phyloP scores from a whole-genome alignment of 768 basidiomycete genomes.

The Phallus indusiatus region DNA sequence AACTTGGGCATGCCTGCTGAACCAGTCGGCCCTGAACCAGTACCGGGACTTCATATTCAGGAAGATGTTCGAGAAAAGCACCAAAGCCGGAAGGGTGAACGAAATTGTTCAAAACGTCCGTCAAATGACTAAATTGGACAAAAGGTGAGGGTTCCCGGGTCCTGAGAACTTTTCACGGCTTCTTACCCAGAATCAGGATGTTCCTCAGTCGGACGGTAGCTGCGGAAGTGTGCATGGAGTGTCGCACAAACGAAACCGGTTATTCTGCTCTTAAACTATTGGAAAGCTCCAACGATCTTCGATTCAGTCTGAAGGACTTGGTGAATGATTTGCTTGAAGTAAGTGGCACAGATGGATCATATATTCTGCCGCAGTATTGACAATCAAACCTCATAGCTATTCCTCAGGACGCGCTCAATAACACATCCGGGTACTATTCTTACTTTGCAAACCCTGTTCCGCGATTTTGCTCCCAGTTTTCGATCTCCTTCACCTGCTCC shows the following conservation, averaged over 20 bases:
- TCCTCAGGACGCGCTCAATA: conserved; percentile 60
- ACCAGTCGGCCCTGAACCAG: conserved; percentile 24
- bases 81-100: conserved; percentile 38
- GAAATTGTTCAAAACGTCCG: conserved; percentile 64
- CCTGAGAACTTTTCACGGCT: background rate
- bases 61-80: conserved; percentile 67
- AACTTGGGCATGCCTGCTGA: conserved; percentile 3
- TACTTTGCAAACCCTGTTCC: conserved; percentile 51
- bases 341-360: conserved; percentile 2
- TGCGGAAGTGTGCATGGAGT: conserved; percentile 76
- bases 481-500: conserved; percentile 29
- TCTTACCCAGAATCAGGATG: conserved; percentile 40
- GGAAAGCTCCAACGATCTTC: conserved; percentile 52
- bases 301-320: conserved; percentile 55
- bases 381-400: conserved; percentile 36
- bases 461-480: conserved; percentile 57
- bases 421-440: conserved; percentile 37
- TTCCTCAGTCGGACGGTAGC: conserved; percentile 78
- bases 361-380: background rate
- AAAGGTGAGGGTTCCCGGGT: conserved; percentile 36
- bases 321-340: conserved; percentile 66
- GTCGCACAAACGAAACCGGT: conserved; percentile 57
- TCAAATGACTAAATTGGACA: conserved; percentile 61
- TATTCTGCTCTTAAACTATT: conserved; percentile 61
- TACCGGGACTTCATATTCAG: conserved; percentile 83